Evolutionary conservation across 2,329 filamentous ascomycete genomes (phyloP), one percentile per base, ranked within the genome.

Genomic region (Dactylellina sp.): DNA sequence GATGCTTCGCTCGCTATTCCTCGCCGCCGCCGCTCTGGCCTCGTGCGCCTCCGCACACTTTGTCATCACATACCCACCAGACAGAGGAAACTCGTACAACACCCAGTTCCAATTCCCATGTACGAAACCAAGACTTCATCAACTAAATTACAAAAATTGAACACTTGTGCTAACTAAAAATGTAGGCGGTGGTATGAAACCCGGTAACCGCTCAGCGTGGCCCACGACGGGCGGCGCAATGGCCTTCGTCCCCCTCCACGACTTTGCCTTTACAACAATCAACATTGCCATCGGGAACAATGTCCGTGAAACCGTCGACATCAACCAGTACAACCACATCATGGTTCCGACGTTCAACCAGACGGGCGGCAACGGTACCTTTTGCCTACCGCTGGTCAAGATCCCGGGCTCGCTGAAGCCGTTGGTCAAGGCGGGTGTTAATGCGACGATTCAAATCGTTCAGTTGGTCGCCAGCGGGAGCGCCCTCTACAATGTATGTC

Each of bases 1-100:
- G 16, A 72, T 74, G 70, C 56, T 74, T 9, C 61, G 39, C 16
- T 74, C 70, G 32, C 70, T 74, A 28, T 40, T 66, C 39, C 14
- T 65, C 49, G 28, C 61, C 16, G 59, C 59, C 4, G 66, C 40
- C 14, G 52, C 52, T 39, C 32, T 72, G 20, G 70, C 70, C 28
- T 39, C 61, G 25, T 35, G 84, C 49, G 81, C 82, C 16, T 80
- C 84, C 42, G 86, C 86, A 14, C 87, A 89, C 78, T 88, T 87
- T 81, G 78, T 82, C 2, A 82, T 89, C 79, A 79, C 82, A 37
- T 87, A 83, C 75, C 87, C 87, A 9, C 74, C 81, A 14, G 79
- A 81, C 71, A 84, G 86, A 61, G 86, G 85, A 25, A 82, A 85
- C 68, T 83, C 79, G 7, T 83, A 85, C 75, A 72, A 78, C 64